These are phyloP conservation scores for Clarireedia monteithiana DNA, from an alignment of 2,329 filamentous ascomycete genomes.

Conservation along the genomic window DNA sequence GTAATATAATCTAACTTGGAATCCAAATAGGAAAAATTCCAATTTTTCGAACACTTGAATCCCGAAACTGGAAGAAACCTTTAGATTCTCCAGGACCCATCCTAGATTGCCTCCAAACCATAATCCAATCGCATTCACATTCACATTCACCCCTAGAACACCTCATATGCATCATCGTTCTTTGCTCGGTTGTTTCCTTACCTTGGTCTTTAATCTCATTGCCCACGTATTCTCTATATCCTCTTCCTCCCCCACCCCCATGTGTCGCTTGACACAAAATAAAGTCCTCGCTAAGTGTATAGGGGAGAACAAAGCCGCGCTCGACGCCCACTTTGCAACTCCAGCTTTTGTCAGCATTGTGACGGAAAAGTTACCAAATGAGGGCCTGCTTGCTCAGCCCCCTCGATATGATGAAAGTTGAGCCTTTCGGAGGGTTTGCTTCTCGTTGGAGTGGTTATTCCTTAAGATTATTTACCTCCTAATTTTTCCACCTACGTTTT, in stretches of 20 bases:
- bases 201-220: neutral
- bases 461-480: neutral
- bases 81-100: neutral
- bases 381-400: neutral
- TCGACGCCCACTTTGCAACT: neutral
- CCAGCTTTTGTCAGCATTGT: neutral
- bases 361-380: neutral
- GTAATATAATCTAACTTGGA: neutral
- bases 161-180: neutral
- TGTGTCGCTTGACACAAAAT: neutral
- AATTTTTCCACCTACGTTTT: neutral
- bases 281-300: neutral
- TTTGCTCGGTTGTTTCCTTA: neutral
- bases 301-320: neutral
- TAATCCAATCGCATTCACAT: neutral
- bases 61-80: conserved; percentile 1
- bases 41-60: neutral
- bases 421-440: neutral
- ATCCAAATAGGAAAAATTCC: neutral
- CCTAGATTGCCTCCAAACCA: neutral
- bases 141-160: neutral
- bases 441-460: neutral
- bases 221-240: neutral
- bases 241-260: neutral
- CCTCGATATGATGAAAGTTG: neutral